Evolutionary conservation across 2,329 filamentous ascomycete genomes (phyloP).

Genomic region (Fusarium oxysporum): DNA sequence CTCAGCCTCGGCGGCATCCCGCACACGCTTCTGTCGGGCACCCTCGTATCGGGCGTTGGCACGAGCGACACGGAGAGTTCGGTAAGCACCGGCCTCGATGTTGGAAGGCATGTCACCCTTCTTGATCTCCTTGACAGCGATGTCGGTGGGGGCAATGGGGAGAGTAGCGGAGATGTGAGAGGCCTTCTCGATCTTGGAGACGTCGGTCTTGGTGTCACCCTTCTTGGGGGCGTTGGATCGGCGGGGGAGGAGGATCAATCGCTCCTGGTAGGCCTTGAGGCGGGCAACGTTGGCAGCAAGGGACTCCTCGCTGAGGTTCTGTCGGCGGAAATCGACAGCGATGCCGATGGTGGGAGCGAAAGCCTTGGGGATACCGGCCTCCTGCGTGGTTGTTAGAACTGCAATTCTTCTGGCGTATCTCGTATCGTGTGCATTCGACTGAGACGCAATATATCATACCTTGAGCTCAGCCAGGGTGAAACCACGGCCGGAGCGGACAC

Average conservation of each 20-base stretch:
- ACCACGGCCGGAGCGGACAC: constrained; percentile 94
- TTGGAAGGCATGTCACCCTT: constrained; percentile 83
- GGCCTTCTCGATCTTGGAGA: constrained; percentile 72
- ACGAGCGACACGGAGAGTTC: constrained; percentile 85
- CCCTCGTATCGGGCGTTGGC: constrained; percentile 85
- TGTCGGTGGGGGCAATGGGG: constrained; percentile 77
- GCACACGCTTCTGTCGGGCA: constrained; percentile 91
- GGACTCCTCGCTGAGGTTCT: constrained; percentile 97
- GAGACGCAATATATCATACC: constrained; percentile 67
- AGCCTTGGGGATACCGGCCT: constrained; percentile 94
- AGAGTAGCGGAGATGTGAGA: constrained; percentile 63
- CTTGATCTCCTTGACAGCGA: constrained; percentile 79
- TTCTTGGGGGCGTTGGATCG: constrained; percentile 94
- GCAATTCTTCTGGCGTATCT: background rate
- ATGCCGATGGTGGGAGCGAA: constrained; percentile 97
- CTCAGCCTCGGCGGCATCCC: constrained; percentile 87
- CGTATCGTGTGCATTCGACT: background rate
- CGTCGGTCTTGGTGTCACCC: constrained; percentile 89
- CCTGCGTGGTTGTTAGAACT: constrained; percentile 67
- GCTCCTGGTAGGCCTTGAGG: constrained; percentile 96
- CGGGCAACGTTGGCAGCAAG: constrained; percentile 95
- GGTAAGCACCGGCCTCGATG: constrained; percentile 86
- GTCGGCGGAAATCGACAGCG: constrained; percentile 93
- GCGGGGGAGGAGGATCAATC: constrained; percentile 97
- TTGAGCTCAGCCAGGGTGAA: constrained; percentile 98